Percentiles rank a stretch among this genome's conserved stretches.
Evolutionary conservation across 441 rosid genomes (phyloP).

Genomic region (Euphorbia schlechtendalii): DNA sequence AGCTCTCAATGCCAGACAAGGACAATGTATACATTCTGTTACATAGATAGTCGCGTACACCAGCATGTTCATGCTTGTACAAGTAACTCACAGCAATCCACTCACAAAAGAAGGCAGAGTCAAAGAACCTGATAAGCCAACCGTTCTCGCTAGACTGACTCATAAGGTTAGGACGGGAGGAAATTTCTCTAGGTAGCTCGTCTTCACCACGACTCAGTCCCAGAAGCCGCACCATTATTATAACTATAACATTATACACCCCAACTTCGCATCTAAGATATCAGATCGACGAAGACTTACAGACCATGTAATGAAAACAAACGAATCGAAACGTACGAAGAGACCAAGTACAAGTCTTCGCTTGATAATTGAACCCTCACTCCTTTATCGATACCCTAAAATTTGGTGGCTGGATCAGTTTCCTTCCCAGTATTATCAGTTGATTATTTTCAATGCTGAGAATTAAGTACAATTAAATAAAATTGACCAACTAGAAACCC

Average conservation of each 20-base stretch:
- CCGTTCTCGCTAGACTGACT: constrained; percentile 89
- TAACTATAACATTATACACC: constrained; percentile 34
- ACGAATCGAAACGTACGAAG: constrained; percentile 17
- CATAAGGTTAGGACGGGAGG: constrained; percentile 44
- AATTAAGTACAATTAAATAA: not conserved
- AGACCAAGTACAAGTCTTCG: constrained; percentile 19
- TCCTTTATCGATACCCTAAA: constrained; percentile 34
- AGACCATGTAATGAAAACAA: constrained; percentile 13
- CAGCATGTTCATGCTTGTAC: constrained; percentile 88
- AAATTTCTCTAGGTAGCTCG: constrained; percentile 86
- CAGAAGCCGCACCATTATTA: constrained; percentile 84
- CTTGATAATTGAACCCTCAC: constrained; percentile 36
- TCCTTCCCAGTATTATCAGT: constrained; percentile 22
- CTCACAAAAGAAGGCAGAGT: constrained; percentile 96
- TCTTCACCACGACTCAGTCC: constrained; percentile 73
- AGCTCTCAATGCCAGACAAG: constrained; percentile 82
- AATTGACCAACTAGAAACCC: not conserved
- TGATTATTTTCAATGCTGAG: not conserved
- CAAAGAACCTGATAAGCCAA: constrained; percentile 96
- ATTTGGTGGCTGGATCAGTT: constrained; percentile 15
- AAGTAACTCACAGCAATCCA: constrained; percentile 99
- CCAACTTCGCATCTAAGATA: constrained; percentile 20
- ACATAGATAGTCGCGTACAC: constrained; percentile 95
- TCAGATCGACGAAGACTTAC: constrained; percentile 25
- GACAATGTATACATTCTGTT: constrained; percentile 97